phyloP scores from a whole-genome alignment of 129 eudicot genomes.

The Heracleum sosnowskyi region DNA sequence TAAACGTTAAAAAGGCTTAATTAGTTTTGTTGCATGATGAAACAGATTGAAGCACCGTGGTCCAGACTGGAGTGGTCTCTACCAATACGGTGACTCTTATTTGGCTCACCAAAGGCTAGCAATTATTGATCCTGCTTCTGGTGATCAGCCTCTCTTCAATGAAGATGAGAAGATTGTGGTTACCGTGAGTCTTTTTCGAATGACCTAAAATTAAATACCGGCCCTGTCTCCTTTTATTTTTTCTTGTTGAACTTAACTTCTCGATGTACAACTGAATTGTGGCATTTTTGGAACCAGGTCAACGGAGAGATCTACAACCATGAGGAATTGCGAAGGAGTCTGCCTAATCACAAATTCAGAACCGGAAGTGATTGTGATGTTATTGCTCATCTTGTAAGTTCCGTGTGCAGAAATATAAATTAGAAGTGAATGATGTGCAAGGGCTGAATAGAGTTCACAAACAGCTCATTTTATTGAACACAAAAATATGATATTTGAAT shows the following conservation, averaged over 20 bases:
- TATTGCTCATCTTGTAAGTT: conserved; percentile 78
- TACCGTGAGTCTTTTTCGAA: conserved; percentile 32
- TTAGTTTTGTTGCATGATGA: background rate
- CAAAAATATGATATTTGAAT: background rate
- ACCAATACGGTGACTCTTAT: conserved; percentile 62
- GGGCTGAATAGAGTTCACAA: background rate
- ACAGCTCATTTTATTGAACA: background rate
- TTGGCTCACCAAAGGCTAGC: conserved; percentile 79
- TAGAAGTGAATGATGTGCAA: background rate
- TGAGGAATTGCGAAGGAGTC: conserved; percentile 44
- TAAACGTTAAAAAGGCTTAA: too few species aligned
- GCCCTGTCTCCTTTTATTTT: background rate
- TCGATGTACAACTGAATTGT: background rate
- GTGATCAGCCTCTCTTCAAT: conserved; percentile 75
- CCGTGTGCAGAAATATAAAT: background rate
- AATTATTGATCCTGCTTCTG: conserved; percentile 81
- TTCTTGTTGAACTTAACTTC: background rate
- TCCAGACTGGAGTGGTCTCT: conserved; percentile 89
- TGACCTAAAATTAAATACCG: background rate
- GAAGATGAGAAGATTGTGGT: conserved; percentile 65
- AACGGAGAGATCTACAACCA: conserved; percentile 97
- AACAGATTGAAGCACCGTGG: conserved; percentile 85
- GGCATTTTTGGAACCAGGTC: conserved; percentile 35
- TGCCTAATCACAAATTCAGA: conserved; percentile 65
- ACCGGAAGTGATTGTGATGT: conserved; percentile 96